Base-by-base conservation (phyloP, 306 rosid genomes). In the Malus sylvestris region DNA sequence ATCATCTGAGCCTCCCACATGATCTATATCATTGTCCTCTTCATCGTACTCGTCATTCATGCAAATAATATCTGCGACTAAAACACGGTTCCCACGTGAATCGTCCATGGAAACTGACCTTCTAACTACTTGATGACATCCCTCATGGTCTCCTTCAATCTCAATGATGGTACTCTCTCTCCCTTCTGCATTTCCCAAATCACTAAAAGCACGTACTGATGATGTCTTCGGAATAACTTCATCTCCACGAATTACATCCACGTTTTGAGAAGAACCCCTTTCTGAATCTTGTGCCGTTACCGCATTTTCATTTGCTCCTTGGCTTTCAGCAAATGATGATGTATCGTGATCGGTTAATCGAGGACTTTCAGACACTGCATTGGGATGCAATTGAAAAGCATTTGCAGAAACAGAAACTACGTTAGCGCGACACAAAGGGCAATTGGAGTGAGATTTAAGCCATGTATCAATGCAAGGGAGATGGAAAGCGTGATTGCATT, bases 401-500 rank as follows among this genome's bases (percentile, higher is more conserved):
- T 51, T 51, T 51, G 55, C 55, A 51, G 55, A 80, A 57, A 89
- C 81, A 51, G 55, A 80, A 57, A 89, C 81, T 8, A 92, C 77
- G 44, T 73, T 81, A 2, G 99, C 92, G 14, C 97, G 97, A 70
- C 99, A 95, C 4, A 95, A 83, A 19, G 99, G 99, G 83, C 99
- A 95, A 74, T 75, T 92, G 12, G 97, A 88, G 80, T 95, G 99
- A 75, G 92, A 92, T 73, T 87, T 86, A 70, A 95, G 92, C 99
- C 99, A 95, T n/a, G 87, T 87, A 68, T 92, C 99, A 53, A 95
- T 92, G 79, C 99, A 95, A 2, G 86, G 87, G 4, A 95, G 79
- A 78, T 95, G 99, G 76, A 95, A 95, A 75, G 97, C 97, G 63
- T 95, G 99, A 71, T 88, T 90, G 62, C 99, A 95, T 74, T 95